Percentiles rank a stretch among this genome's conserved stretches.
phyloP scores from a whole-genome alignment of 2,329 filamentous ascomycete species.

The Knufia fluminis region DNA sequence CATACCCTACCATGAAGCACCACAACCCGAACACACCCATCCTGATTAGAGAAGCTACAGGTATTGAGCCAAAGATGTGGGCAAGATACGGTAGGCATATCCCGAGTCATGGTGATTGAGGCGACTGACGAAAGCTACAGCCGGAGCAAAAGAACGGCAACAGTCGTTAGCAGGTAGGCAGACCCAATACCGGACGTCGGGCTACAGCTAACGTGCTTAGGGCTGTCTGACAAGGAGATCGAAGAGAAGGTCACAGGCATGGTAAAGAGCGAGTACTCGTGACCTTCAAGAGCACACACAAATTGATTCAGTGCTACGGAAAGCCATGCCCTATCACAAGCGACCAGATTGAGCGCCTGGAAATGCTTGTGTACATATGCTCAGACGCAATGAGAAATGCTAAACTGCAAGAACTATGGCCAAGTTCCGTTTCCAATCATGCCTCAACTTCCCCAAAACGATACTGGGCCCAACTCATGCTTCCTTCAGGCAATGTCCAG shows the following conservation, averaged over 20 bases:
- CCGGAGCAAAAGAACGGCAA: constrained; percentile 59
- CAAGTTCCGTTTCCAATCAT: background rate
- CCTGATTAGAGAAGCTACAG: constrained; percentile 82
- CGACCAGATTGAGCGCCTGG: constrained; percentile 6
- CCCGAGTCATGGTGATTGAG: constrained; percentile 14
- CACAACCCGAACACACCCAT: constrained; percentile 92
- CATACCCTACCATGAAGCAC: constrained; percentile 99
- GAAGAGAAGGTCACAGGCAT: constrained; percentile 57
- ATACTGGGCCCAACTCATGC: constrained; percentile 48
- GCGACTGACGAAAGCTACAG: constrained; percentile 30
- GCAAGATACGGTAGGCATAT: constrained; percentile 72
- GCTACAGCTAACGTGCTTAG: constrained; percentile 29
- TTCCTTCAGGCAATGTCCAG: constrained; percentile 43
- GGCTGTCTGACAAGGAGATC: constrained; percentile 60
- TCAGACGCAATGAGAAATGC: constrained; percentile 2
- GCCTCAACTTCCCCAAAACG: constrained; percentile 34
- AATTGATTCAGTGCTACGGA: background rate
- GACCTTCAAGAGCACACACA: background rate
- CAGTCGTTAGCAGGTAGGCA: constrained; percentile 50
- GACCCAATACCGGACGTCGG: background rate
- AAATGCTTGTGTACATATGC: constrained; percentile 18
- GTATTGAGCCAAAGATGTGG: constrained; percentile 75
- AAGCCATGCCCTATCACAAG: constrained; percentile 19
- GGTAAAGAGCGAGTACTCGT: constrained; percentile 43
- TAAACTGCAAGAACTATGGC: background rate